phyloP scores from a whole-genome alignment of 108 stramenopile genomes.

The Nitzschia palea region DNA sequence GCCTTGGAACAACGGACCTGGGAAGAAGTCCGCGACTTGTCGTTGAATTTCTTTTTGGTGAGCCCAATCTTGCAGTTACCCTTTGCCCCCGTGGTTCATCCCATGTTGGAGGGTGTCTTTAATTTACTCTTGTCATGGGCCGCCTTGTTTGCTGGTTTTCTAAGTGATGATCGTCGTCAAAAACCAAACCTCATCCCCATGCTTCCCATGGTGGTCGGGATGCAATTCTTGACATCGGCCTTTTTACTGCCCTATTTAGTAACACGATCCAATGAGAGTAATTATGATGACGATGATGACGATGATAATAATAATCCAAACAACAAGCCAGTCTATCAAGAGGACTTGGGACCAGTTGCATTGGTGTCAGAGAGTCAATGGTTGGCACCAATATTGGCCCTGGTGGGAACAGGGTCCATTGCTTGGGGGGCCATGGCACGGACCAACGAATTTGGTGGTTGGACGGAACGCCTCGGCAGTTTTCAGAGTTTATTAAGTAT shows the following conservation, averaged over 20 bases:
- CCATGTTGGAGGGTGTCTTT: slow-evolving; percentile 85
- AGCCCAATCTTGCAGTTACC: slow-evolving; percentile 71
- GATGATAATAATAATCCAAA: no score
- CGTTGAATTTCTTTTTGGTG: slow-evolving; percentile 84
- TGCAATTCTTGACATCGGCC: slow-evolving; percentile 90
- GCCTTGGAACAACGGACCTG: slow-evolving; percentile 76
- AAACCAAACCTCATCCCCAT: slow-evolving; percentile 70
- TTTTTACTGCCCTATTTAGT: slow-evolving; percentile 83
- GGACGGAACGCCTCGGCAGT: slow-evolving; percentile 43
- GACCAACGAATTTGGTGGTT: slow-evolving; percentile 67
- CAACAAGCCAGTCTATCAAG: slow-evolving; percentile 34
- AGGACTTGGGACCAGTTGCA: slow-evolving; percentile 41
- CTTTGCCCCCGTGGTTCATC: slow-evolving; percentile 75
- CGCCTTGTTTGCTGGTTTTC: slow-evolving; percentile 84
- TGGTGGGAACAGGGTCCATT: slow-evolving; percentile 63
- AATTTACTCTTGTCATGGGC: slow-evolving; percentile 89
- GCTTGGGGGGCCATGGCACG: slow-evolving; percentile 71
- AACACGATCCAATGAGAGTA: slow-evolving; percentile 51
- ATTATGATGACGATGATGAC: background rate
- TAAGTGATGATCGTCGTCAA: slow-evolving; percentile 75
- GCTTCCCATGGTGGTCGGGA: slow-evolving; percentile 71
- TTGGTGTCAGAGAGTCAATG: slow-evolving; percentile 55
- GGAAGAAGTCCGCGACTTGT: slow-evolving; percentile 81
- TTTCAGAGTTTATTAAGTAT: slow-evolving; percentile 67
- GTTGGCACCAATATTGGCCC: slow-evolving; percentile 55